phyloP scores from a whole-genome alignment of 352 stramenopile genomes.

The Phytopythium aichiense region DNA sequence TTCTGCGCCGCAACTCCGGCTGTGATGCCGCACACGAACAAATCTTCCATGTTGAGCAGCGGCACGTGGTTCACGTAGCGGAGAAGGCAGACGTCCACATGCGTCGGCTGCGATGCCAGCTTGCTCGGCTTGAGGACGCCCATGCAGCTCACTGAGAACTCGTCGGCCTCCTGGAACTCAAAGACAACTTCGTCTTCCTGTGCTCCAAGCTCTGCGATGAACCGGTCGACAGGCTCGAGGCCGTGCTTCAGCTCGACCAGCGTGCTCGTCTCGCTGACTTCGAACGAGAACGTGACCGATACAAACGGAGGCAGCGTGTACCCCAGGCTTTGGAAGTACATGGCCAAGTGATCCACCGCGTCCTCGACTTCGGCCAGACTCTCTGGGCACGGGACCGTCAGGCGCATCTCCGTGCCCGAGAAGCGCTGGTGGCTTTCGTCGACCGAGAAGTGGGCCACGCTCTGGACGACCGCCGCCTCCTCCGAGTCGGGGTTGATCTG shows the following conservation, averaged over 20 bases:
- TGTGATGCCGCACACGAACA: conserved; percentile 50
- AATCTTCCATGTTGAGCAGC: conserved; percentile 52
- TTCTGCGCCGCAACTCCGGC: conserved; percentile 32
- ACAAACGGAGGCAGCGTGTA: conserved; percentile 53
- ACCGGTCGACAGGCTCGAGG: conserved; percentile 54
- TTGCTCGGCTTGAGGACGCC: conserved; percentile 26
- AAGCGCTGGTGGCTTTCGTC: conserved; percentile 60
- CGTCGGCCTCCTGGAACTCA: conserved; percentile 23
- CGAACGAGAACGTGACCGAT: conserved; percentile 55
- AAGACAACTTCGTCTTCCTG: conserved; percentile 42
- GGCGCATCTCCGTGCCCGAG: conserved; percentile 74
- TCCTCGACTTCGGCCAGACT: conserved; percentile 30
- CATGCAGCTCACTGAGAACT: conserved; percentile 41
- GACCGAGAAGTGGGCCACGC: conserved; percentile 52
- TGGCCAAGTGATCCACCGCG: conserved; percentile 38
- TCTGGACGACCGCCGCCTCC: conserved; percentile 56
- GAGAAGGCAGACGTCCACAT: conserved; percentile 59
- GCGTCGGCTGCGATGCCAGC: conserved; percentile 11
- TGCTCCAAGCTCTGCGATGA: conserved; percentile 40
- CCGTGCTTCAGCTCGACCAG: conserved; percentile 31
- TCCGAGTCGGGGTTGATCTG: conserved; percentile 61
- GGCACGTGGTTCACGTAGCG: conserved; percentile 76
- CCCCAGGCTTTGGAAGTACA: conserved; percentile 70
- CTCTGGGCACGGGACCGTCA: conserved; percentile 48
- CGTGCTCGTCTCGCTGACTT: conserved; percentile 31